A percentile compares a stretch with the other conserved stretches of the same genome.
Evolutionary conservation across 179 eudicot genomes (phyloP).

Genomic region (Nepenthes alata): DNA sequence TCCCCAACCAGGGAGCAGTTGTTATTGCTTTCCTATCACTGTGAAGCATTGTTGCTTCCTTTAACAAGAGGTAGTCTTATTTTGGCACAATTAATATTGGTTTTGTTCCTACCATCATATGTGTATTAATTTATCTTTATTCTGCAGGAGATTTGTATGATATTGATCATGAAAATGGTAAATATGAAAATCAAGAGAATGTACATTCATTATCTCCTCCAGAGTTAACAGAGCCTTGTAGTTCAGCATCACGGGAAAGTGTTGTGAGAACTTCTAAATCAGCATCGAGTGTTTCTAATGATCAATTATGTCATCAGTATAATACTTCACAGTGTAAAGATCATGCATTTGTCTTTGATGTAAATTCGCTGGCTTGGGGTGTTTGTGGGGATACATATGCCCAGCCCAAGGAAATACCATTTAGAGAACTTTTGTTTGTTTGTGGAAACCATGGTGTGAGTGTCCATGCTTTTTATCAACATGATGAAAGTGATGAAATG

Average conservation of each 20-base stretch:
- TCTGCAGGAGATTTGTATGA: slow-evolving; percentile 38
- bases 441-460: slow-evolving; percentile 59
- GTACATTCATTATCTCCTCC: slow-evolving; percentile 18
- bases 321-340: slow-evolving; percentile 18
- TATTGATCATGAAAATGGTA: slow-evolving; percentile 22
- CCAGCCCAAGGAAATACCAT: slow-evolving; percentile 41
- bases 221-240: slow-evolving; percentile 8
- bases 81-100: neutral
- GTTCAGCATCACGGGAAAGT: slow-evolving; percentile 24
- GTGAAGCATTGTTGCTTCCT: slow-evolving; percentile 69
- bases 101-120: neutral
- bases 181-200: slow-evolving; percentile 19
- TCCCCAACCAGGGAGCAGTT: slow-evolving; percentile 72
- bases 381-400: slow-evolving; percentile 54
- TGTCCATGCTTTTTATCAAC: slow-evolving; percentile 61
- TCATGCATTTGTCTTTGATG: slow-evolving; percentile 51
- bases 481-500: slow-evolving; percentile 16
- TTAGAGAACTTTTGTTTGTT: slow-evolving; percentile 69
- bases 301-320: slow-evolving; percentile 17
- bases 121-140: neutral
- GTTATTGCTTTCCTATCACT: slow-evolving; percentile 51
- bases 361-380: slow-evolving; percentile 85
- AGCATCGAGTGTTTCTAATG: slow-evolving; percentile 20
- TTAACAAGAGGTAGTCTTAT: slow-evolving; percentile 42
- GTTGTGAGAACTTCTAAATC: slow-evolving; percentile 32